Evolutionary conservation across 805 yeast genomes (phyloP), one percentile per base, ranked within the genome.

Genomic region (Hanseniaspora valbyensis): DNA sequence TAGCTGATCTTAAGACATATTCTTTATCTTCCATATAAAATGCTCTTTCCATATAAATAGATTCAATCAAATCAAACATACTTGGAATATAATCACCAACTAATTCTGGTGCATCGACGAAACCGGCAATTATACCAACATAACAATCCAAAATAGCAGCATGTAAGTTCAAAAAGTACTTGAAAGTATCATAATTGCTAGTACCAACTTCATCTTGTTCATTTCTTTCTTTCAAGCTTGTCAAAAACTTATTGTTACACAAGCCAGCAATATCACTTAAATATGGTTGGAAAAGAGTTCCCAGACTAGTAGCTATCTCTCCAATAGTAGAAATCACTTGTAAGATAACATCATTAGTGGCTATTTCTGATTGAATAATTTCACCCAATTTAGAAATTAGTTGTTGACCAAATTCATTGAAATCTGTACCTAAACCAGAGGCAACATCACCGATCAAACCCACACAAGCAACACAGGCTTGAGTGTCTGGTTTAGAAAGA

Each of bases 91-190:
- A 85, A 40, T 81, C 82, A 55, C 64, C 72, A 42, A 92, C 65
- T 34, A 77, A 74, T 36, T 76, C 76, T 16, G 95, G 87, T 18
- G 71, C 66, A 50, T 76, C 81, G 54, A 77, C 79, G 59, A 86
- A 66, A n/a, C 97, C 96, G 44, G 94, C 88, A 52, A 90, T 87
- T 44, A 92, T 81, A 54, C 98, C 98, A 32, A 89, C 95, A 63
- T 87, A 92, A 34, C 96, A 88, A 65, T 92, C 97, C 58, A 92
- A 72, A n/a, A 89, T 90, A 4, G 97, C 74, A 66, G 87, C 96
- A 57, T 81, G 79, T 42, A 92, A 77, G 43, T 71, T 73, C 54
- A 77, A 68, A 30, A 81, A 74, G 59, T 86, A 86, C 54, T 89
- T 96, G 52, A 80, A 71, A 18, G 87, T 76, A 54, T 92, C 97